Percentiles rank a stretch among this genome's conserved stretches.
Conservation (phyloP, 2,329 filamentous ascomycete genomes). For the Lachnellula suecica region DNA sequence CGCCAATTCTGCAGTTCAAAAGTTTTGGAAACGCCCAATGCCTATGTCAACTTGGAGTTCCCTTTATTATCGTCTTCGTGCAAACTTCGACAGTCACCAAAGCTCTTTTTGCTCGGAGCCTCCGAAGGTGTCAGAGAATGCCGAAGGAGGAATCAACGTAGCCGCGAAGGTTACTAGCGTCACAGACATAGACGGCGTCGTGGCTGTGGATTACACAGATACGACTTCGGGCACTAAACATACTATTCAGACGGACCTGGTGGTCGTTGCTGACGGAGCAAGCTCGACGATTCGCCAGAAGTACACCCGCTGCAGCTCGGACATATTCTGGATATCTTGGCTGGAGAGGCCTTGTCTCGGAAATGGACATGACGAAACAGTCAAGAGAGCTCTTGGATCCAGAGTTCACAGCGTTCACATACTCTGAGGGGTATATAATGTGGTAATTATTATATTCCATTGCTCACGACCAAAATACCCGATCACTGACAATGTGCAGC, state of each 20-base stretch:
- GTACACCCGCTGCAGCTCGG: slow-evolving; percentile 11
- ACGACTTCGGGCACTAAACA: not conserved
- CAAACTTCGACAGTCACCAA: no score
- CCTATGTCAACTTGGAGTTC: no score
- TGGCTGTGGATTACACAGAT: not conserved
- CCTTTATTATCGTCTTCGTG: no score
- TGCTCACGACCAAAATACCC: not conserved
- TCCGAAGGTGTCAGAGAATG: no score
- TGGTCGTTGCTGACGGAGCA: slow-evolving; percentile 21
- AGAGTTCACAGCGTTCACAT: slow-evolving; percentile 41
- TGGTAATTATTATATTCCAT: slow-evolving; percentile 15
- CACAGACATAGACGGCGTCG: no score
- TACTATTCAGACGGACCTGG: slow-evolving; percentile 5
- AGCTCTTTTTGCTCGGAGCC: no score
- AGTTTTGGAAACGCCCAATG: no score
- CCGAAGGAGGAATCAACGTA: no score
- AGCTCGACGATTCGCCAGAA: slow-evolving; percentile 14
- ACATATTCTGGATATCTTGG: slow-evolving; percentile 38
- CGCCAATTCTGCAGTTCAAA: no score
- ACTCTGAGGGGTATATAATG: slow-evolving; percentile 39
- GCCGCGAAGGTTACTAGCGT: no score
- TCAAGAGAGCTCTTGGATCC: slow-evolving; percentile 36
- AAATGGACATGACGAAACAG: slow-evolving; percentile 36
- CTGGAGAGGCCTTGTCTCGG: slow-evolving; percentile 41
- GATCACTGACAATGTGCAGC: slow-evolving; percentile 10